Percentiles rank a stretch among this genome's conserved stretches.
Conservation (phyloP, 768 basidiomycete species). For the Rhodotorula diobovata region DNA sequence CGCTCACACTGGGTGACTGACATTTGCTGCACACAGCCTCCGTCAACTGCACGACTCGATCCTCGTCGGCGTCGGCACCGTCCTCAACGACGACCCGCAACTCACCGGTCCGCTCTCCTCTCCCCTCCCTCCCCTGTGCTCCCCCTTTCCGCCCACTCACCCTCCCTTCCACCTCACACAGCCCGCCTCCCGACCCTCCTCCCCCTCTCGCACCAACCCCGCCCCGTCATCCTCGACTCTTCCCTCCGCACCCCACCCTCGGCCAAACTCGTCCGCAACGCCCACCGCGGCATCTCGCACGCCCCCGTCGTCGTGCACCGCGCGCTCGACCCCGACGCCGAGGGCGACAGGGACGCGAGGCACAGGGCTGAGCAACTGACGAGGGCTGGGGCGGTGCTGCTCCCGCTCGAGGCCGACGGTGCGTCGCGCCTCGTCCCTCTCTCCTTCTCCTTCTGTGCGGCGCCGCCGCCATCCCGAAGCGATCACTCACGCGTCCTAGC, state of each 20-base stretch:
- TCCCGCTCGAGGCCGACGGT: conserved; percentile 52
- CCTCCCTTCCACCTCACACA: conserved; percentile 12
- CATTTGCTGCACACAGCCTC: conserved; percentile 61
- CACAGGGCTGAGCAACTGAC: conserved; percentile 51
- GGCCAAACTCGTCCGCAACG: conserved; percentile 70
- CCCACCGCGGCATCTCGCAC: conserved; percentile 57
- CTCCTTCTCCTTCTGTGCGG: background rate
- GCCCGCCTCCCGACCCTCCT: conserved; percentile 45
- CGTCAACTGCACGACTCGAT: conserved; percentile 88
- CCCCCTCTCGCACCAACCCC: conserved; percentile 54
- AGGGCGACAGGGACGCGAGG: conserved; percentile 40
- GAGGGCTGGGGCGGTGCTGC: conserved; percentile 63
- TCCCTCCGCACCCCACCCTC: conserved; percentile 61
- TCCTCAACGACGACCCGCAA: conserved; percentile 86
- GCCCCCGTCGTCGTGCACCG: conserved; percentile 67
- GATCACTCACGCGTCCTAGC: too few relatives aligned
- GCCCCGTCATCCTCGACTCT: conserved; percentile 78
- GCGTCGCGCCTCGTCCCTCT: conserved; percentile 6
- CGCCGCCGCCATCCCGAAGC: too few relatives aligned
- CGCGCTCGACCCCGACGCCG: conserved; percentile 10
- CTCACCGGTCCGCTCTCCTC: conserved; percentile 69
- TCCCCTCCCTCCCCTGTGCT: conserved; percentile 53
- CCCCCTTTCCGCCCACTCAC: background rate
- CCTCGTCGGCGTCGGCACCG: conserved; percentile 81
- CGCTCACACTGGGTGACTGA: background rate